Evolutionary conservation across 2,329 filamentous ascomycete genomes (phyloP).

Genomic region (Ambrosiella xylebori): DNA sequence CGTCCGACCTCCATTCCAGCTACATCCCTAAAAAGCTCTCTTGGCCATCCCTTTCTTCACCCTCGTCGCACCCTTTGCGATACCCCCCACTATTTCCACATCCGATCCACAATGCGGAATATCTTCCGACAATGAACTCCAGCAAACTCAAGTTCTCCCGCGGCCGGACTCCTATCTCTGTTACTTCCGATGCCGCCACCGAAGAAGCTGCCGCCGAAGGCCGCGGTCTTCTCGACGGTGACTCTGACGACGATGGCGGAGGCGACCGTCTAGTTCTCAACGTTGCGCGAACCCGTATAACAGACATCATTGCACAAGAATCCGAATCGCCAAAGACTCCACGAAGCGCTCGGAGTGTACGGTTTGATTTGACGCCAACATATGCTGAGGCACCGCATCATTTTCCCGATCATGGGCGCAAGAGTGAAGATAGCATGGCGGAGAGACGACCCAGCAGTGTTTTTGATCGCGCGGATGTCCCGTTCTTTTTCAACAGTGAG

Average conservation of each 20-base stretch:
- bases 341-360: slow-evolving; percentile 53
- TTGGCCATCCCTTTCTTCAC: not conserved
- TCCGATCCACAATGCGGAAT: slow-evolving; percentile 10
- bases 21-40: not conserved
- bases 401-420: slow-evolving; percentile 10
- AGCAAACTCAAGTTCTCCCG: slow-evolving; percentile 13
- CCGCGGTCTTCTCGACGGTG: slow-evolving; percentile 15
- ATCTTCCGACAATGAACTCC: slow-evolving; percentile 8
- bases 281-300: slow-evolving; percentile 9
- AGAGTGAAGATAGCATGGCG: slow-evolving; percentile 10
- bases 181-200: slow-evolving; percentile 8
- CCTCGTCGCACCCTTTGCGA: not conserved
- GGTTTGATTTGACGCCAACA: slow-evolving; percentile 45
- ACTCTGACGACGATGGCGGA: slow-evolving; percentile 14
- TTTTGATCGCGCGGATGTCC: slow-evolving; percentile 9
- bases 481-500: slow-evolving; percentile 12
- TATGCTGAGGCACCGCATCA: slow-evolving; percentile 22
- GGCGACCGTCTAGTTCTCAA: slow-evolving; percentile 9
- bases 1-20: too few relatives aligned
- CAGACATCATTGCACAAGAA: slow-evolving; percentile 5
- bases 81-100: not conserved
- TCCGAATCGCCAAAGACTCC: slow-evolving; percentile 27
- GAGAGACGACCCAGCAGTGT: slow-evolving; percentile 11
- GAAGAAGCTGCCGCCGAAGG: slow-evolving; percentile 15
- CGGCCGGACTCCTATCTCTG: not conserved